phyloP scores from a whole-genome alignment of 2,329 filamentous ascomycete genomes.

The Calonectria ilicicola region DNA sequence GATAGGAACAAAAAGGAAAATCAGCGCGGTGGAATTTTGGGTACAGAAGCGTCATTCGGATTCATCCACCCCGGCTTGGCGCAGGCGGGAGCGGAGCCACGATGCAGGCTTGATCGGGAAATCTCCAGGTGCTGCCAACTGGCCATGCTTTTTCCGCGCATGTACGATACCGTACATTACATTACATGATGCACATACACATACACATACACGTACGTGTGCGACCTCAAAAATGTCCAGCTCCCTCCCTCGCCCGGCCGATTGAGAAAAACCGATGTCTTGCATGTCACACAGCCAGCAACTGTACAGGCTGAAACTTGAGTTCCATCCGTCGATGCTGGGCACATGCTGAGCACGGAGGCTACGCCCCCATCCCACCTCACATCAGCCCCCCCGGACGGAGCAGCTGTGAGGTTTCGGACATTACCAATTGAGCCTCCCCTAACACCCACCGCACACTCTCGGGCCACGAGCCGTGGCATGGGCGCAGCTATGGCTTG shows the following conservation, averaged over 20 bases:
- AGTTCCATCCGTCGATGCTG: not conserved
- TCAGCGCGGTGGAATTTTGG: not conserved
- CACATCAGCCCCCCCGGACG: not conserved
- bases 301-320: not conserved
- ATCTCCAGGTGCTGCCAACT: not conserved
- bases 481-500: not conserved
- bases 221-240: not conserved
- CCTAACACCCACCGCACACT: not conserved
- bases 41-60: not conserved
- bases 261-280: constrained; percentile 3
- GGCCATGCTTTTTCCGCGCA: constrained; percentile 2
- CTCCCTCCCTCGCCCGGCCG: not conserved
- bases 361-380: not conserved
- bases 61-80: not conserved
- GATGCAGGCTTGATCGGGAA: not conserved
- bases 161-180: constrained; percentile 5
- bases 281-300: not conserved
- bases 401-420: constrained; percentile 6
- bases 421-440: constrained; percentile 5
- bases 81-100: not conserved
- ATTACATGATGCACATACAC: not conserved
- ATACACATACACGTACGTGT: constrained; percentile 3
- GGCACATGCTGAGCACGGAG: not conserved
- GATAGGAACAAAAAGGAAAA: not conserved
- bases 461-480: not conserved